Evolutionary conservation across 495 filamentous ascomycete genomes (phyloP).

Genomic region (Chaetomium fimeti): DNA sequence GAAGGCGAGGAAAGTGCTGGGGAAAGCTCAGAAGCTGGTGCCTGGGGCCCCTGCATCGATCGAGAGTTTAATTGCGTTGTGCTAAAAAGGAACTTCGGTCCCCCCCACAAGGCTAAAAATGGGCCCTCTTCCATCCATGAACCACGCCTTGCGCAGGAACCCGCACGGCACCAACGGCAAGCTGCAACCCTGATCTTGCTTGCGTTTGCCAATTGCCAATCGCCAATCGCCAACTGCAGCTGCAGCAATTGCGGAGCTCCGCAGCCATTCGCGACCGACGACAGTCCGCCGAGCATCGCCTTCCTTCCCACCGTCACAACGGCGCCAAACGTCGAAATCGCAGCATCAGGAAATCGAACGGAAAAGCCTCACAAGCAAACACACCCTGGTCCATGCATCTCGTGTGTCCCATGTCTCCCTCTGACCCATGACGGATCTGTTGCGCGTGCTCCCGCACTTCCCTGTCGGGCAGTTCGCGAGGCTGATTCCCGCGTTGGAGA

Average conservation of each 20-base stretch:
- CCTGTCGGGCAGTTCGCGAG: constrained; percentile 63
- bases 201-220: not conserved
- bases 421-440: constrained; percentile 78
- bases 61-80: not conserved
- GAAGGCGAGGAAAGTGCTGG: not conserved
- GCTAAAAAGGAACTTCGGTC: not conserved
- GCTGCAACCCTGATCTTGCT: not conserved
- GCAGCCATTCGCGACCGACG: no score
- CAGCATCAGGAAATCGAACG: not conserved
- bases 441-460: constrained; percentile 78
- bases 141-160: constrained; percentile 2
- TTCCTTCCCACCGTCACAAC: no score
- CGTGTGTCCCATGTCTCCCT: not conserved
- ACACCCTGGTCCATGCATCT: not conserved
- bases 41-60: constrained; percentile 1
- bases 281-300: no score
- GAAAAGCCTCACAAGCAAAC: not conserved
- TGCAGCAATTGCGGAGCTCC: no score
- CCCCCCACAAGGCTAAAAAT: constrained; percentile 12
- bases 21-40: not conserved
- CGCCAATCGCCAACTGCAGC: no score
- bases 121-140: not conserved
- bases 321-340: no score
- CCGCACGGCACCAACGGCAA: constrained; percentile 1
- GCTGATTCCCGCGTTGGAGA: constrained; percentile 78